These are phyloP conservation scores for Saccharum spontaneum DNA, from an alignment of 176 grass and related monocot species.

Conservation along the genomic window DNA sequence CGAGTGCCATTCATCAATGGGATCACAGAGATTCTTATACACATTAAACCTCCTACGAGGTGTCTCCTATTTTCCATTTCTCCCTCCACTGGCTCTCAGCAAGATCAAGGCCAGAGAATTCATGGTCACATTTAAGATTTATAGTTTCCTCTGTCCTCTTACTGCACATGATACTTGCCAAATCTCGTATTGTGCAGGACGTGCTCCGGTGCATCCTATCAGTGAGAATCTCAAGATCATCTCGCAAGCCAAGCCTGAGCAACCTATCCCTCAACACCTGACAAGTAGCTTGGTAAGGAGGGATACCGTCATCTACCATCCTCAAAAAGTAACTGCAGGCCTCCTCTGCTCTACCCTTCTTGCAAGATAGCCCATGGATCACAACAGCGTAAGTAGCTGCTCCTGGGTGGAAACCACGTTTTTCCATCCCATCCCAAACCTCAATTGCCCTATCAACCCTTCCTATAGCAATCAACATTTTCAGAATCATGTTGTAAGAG, in stretches of 20 bases:
- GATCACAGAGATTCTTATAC: not conserved
- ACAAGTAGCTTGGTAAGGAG: slow-evolving; percentile 80
- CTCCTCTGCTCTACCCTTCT: slow-evolving; percentile 72
- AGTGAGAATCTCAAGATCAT: slow-evolving; percentile 51
- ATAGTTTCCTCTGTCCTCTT: slow-evolving; percentile 39
- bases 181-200: slow-evolving; percentile 71
- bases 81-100: slow-evolving; percentile 30
- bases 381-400: slow-evolving; percentile 77
- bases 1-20: not conserved
- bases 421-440: slow-evolving; percentile 93
- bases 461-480: slow-evolving; percentile 71
- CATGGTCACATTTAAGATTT: not conserved
- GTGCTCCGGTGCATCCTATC: slow-evolving; percentile 79
- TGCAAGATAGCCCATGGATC: slow-evolving; percentile 81
- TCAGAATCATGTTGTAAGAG: slow-evolving; percentile 86
- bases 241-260: slow-evolving; percentile 52
- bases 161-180: slow-evolving; percentile 55
- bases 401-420: slow-evolving; percentile 61
- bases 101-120: slow-evolving; percentile 13
- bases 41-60: not conserved
- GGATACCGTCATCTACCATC: slow-evolving; percentile 89
- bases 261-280: slow-evolving; percentile 72
- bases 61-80: slow-evolving; percentile 47
- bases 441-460: slow-evolving; percentile 64
- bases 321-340: slow-evolving; percentile 80